These are phyloP conservation scores for Suillus bovinus DNA, from an alignment of 768 basidiomycete genomes.

Conservation along the genomic window DNA sequence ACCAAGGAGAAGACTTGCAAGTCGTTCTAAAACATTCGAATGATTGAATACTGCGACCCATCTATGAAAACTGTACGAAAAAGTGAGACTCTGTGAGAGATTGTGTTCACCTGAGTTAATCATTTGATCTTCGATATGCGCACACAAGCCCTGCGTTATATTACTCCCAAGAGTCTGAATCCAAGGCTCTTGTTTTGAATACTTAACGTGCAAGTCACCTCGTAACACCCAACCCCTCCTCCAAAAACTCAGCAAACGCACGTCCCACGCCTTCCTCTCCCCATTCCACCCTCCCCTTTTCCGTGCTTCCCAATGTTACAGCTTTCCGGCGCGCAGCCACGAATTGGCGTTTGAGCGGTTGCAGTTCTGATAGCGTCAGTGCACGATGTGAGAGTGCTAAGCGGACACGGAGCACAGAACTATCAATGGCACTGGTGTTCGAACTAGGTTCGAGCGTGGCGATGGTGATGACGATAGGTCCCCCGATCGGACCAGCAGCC, in stretches of 20 bases:
- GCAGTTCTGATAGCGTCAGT: slow-evolving; percentile 84
- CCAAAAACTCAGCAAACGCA: slow-evolving; percentile 72
- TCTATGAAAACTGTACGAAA: not conserved
- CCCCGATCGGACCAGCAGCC: slow-evolving; percentile 48
- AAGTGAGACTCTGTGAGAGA: not conserved
- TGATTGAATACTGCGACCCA: not conserved
- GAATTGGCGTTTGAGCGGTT: slow-evolving; percentile 89
- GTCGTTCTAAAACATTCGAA: no score
- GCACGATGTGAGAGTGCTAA: slow-evolving; percentile 68
- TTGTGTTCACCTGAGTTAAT: not conserved
- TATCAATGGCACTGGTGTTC: slow-evolving; percentile 11
- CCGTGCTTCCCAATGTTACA: slow-evolving; percentile 78
- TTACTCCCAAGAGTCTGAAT: not conserved
- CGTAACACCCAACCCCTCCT: slow-evolving; percentile 40
- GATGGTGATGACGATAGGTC: slow-evolving; percentile 47
- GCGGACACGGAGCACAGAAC: slow-evolving; percentile 35
- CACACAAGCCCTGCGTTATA: not conserved
- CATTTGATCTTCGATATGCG: not conserved
- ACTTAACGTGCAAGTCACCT: not conserved
- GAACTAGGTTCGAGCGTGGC: slow-evolving; percentile 20
- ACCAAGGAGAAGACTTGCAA: no score
- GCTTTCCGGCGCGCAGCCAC: slow-evolving; percentile 88
- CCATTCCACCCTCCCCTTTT: slow-evolving; percentile 78
- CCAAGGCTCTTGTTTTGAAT: not conserved
- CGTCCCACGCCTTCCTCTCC: slow-evolving; percentile 65